Evolutionary conservation across 371 early-diverging fungal species (phyloP).

Genomic region (Mucor saturninus): DNA sequence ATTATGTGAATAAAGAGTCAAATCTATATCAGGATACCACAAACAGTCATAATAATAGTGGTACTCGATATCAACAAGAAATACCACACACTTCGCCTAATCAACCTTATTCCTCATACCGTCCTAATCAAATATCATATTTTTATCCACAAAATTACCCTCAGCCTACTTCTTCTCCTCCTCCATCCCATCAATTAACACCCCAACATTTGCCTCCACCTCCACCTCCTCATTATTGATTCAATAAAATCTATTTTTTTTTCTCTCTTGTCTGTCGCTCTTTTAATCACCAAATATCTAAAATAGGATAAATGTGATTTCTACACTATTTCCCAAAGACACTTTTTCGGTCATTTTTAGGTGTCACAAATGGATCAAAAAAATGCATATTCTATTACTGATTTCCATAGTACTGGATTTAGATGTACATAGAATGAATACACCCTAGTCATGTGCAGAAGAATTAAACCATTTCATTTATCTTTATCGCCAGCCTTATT

Average conservation of each 20-base stretch:
- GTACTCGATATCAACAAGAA: constrained; percentile 1
- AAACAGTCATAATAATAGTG: background rate
- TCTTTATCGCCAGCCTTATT: no score
- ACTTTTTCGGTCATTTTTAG: no score
- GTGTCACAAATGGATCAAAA: no score
- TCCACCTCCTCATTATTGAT: constrained; percentile 2
- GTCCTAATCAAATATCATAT: background rate
- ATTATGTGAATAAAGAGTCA: background rate
- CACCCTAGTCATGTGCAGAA: no score
- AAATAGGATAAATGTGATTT: no score
- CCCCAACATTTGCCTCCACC: background rate
- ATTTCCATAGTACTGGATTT: no score
- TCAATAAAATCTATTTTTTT: background rate
- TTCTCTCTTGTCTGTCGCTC: no score
- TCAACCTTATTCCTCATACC: background rate
- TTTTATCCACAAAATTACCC: constrained; percentile 5
- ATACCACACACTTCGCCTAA: background rate
- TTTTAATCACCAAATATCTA: no score
- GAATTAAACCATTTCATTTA: no score
- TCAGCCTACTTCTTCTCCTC: background rate
- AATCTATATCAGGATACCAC: background rate
- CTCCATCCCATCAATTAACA: constrained; percentile 4
- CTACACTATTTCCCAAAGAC: no score
- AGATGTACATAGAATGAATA: no score
- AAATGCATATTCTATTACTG: no score